Evolutionary conservation across 441 rosid genomes (phyloP), one percentile per base, ranked within the genome.

Genomic region (Erodium texanum): DNA sequence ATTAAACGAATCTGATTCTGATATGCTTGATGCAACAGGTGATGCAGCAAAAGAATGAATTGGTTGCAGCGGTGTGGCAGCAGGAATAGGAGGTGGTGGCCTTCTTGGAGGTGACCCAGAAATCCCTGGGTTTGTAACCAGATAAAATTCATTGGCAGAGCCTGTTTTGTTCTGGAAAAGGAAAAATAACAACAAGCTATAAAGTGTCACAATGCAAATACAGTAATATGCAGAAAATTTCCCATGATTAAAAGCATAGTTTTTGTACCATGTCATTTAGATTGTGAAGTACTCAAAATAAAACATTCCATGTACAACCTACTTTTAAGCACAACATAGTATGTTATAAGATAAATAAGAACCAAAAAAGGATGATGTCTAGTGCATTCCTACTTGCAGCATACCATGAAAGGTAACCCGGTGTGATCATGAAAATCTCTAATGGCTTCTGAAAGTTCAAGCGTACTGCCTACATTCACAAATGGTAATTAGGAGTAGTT

Each of bases 61-160:
- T 71, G 88, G 77, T 32, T 81, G 67, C 50, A 70, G 54, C 12
- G 86, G 69, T 22, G 65, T 71, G 54, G 81, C 77, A 62, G 79
- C 67, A 65, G 90, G 89, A 75, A 81, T 43, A 41, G 85, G 80
- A 3, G 99, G 99, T 0, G 98, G 96, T 15, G 90, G 86, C 78
- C 97, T 87, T 79, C 79, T 88, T 0, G 99, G 99, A 84, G 98
- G 99, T 68, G 91, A 87, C 68, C 99, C 97, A 70, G 97, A 94
- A 74, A 74, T 71, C 70, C 86, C 97, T 63, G 87, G 85, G 78
- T 75, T 82, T 66, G 99, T 94, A 69, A 84, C 89, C 88, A 94
- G 79, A 82, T 88, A 89, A 82, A 89, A 94, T 19, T 94, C 99
- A 76, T 89, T 89, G 62, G 85, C 72, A 32, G 96, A 79, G 69